phyloP scores from a whole-genome alignment of 768 basidiomycete species.

The Boletellus sp. region DNA sequence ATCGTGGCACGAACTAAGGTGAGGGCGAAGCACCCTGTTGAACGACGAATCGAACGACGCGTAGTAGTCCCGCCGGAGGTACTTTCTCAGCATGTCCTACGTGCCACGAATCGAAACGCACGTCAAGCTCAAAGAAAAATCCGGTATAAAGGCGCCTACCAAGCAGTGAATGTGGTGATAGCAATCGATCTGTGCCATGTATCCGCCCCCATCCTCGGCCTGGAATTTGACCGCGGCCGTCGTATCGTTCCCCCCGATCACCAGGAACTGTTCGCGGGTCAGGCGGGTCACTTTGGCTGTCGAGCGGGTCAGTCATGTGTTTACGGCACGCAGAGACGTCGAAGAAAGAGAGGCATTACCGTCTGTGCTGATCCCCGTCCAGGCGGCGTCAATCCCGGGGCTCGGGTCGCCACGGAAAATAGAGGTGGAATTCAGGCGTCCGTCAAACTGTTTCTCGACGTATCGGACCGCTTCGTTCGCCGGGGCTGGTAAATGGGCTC shows the following conservation, averaged over 20 bases:
- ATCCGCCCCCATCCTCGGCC: slow-evolving; percentile 8
- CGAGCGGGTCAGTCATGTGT: not conserved
- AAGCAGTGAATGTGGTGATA: slow-evolving; percentile 9
- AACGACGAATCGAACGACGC: not conserved
- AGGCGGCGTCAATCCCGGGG: slow-evolving; percentile 5
- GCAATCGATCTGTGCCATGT: slow-evolving; percentile 5
- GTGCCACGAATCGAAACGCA: not conserved
- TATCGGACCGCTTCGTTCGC: slow-evolving; percentile 6
- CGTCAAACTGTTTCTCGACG: not conserved
- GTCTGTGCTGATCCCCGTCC: not conserved
- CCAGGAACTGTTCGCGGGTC: slow-evolving; percentile 3
- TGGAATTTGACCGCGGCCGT: slow-evolving; percentile 2
- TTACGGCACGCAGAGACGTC: not conserved
- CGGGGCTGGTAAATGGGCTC: not conserved
- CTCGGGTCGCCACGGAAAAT: slow-evolving; percentile 1
- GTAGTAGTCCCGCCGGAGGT: not conserved
- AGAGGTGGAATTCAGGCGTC: not conserved
- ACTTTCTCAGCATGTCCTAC: not conserved
- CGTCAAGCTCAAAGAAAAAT: not conserved
- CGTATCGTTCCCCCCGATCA: not conserved
- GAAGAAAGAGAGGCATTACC: not conserved
- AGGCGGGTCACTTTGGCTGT: slow-evolving; percentile 3
- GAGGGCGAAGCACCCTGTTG: not conserved
- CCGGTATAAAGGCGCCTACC: not conserved
- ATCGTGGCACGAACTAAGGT: not conserved